Conservation (phyloP, 2,329 filamentous ascomycete species). For the Sarocladium kiliense region DNA sequence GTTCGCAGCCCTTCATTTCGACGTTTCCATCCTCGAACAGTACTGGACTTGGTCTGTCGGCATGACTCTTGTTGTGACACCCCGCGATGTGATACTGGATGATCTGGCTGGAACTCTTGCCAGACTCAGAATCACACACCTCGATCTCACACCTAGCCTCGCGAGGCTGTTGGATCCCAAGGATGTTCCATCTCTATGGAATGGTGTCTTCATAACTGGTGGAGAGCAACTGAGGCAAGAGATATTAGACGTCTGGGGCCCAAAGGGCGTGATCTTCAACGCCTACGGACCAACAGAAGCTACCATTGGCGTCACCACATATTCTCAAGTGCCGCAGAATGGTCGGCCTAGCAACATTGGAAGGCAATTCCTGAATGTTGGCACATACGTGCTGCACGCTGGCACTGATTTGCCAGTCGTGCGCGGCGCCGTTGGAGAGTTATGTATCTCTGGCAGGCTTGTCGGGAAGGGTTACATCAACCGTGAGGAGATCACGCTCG, state of each 20-base stretch:
- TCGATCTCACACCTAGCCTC: slow-evolving; percentile 85
- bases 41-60: slow-evolving; percentile 95
- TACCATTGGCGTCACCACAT: slow-evolving; percentile 90
- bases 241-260: slow-evolving; percentile 81
- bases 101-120: slow-evolving; percentile 72
- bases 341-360: slow-evolving; percentile 88
- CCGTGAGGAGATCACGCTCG: slow-evolving; percentile 67
- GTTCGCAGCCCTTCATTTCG: slow-evolving; percentile 92
- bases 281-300: slow-evolving; percentile 90
- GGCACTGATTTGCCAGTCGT: slow-evolving; percentile 67
- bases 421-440: slow-evolving; percentile 75
- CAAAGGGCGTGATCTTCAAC: slow-evolving; percentile 78
- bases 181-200: slow-evolving; percentile 73
- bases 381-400: slow-evolving; percentile 70
- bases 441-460: slow-evolving; percentile 81
- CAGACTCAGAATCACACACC: slow-evolving; percentile 73
- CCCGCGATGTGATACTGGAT: slow-evolving; percentile 79
- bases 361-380: slow-evolving; percentile 80
- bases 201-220: slow-evolving; percentile 88
- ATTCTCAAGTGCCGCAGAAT: slow-evolving; percentile 69
- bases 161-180: slow-evolving; percentile 73
- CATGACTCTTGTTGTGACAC: slow-evolving; percentile 76
- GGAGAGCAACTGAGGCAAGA: slow-evolving; percentile 86
- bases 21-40: slow-evolving; percentile 88
- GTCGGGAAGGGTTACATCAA: slow-evolving; percentile 90